phyloP scores from a whole-genome alignment of 2,329 filamentous ascomycete species.

The Metarhizium brunneum region DNA sequence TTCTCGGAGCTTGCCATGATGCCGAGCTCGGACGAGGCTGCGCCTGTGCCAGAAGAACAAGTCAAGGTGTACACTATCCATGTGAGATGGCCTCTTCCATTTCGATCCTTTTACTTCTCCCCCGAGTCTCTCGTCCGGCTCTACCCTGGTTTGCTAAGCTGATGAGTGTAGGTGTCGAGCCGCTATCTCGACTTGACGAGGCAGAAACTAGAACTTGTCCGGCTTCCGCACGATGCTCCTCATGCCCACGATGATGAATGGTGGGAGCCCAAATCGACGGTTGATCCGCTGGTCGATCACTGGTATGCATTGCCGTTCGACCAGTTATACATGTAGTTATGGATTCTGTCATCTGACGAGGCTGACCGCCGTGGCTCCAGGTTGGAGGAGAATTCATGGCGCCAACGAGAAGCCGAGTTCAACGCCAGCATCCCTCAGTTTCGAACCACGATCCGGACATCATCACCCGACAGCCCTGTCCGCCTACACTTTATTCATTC shows the following conservation, averaged over 20 bases:
- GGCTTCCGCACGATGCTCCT: slow-evolving; percentile 50
- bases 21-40: slow-evolving; percentile 10
- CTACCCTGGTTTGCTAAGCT: neutral
- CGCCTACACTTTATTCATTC: slow-evolving; percentile 59
- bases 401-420: slow-evolving; percentile 45
- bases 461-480: slow-evolving; percentile 30
- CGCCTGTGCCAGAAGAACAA: slow-evolving; percentile 26
- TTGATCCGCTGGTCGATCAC: slow-evolving; percentile 57
- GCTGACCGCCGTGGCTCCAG: slow-evolving; percentile 23
- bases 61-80: slow-evolving; percentile 48
- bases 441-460: slow-evolving; percentile 42
- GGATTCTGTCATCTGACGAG: neutral
- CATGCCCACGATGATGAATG: slow-evolving; percentile 38
- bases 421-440: slow-evolving; percentile 55
- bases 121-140: neutral
- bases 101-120: neutral
- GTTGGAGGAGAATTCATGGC: slow-evolving; percentile 59
- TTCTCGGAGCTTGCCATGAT: neutral
- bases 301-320: slow-evolving; percentile 36
- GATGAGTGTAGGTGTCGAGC: slow-evolving; percentile 44
- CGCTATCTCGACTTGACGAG: slow-evolving; percentile 59
- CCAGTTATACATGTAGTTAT: neutral
- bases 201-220: slow-evolving; percentile 57
- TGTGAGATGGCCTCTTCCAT: slow-evolving; percentile 28
- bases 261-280: slow-evolving; percentile 50